Conservation (phyloP, 2,329 filamentous ascomycete genomes). For the Penicillium corylophilum region DNA sequence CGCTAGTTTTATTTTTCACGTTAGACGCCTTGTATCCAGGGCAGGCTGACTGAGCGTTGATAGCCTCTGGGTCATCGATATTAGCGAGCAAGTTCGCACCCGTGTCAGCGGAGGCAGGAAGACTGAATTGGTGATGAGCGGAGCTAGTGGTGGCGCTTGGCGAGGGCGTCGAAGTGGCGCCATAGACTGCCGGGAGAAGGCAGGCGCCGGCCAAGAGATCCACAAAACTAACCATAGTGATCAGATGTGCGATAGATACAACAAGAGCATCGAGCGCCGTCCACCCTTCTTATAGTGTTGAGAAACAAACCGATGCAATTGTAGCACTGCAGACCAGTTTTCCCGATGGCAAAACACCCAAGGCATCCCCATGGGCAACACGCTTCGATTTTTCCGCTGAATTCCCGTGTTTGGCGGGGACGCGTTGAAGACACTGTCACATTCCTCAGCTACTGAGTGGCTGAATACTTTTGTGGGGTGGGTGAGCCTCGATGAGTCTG, state of each 20-base stretch:
- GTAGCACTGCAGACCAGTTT: slow-evolving; percentile 1
- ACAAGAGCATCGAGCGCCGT: background rate
- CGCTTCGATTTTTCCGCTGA: slow-evolving; percentile 20
- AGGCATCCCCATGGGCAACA: slow-evolving; percentile 1
- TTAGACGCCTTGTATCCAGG: slow-evolving; percentile 59
- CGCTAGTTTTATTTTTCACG: slow-evolving; percentile 46
- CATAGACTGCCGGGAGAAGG: slow-evolving; percentile 28
- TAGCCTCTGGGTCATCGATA: slow-evolving; percentile 62
- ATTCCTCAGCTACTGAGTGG: slow-evolving; percentile 3
- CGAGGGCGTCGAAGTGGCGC: slow-evolving; percentile 17
- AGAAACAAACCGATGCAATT: background rate
- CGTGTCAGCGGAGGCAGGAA: slow-evolving; percentile 48
- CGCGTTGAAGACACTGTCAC: background rate
- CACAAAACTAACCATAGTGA: slow-evolving; percentile 25
- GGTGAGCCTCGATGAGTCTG: slow-evolving; percentile 1
- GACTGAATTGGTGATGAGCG: slow-evolving; percentile 43
- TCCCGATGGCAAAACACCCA: slow-evolving; percentile 1
- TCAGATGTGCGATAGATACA: background rate
- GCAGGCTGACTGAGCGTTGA: slow-evolving; percentile 63
- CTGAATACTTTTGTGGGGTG: slow-evolving; percentile 17
- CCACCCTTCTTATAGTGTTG: slow-evolving; percentile 15
- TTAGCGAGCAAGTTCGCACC: slow-evolving; percentile 59
- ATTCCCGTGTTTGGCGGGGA: slow-evolving; percentile 16
- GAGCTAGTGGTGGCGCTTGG: slow-evolving; percentile 18
- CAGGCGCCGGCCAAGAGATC: slow-evolving; percentile 23